Evolutionary conservation across 2,329 filamentous ascomycete species (phyloP).

Genomic region (Penicillium sp.): DNA sequence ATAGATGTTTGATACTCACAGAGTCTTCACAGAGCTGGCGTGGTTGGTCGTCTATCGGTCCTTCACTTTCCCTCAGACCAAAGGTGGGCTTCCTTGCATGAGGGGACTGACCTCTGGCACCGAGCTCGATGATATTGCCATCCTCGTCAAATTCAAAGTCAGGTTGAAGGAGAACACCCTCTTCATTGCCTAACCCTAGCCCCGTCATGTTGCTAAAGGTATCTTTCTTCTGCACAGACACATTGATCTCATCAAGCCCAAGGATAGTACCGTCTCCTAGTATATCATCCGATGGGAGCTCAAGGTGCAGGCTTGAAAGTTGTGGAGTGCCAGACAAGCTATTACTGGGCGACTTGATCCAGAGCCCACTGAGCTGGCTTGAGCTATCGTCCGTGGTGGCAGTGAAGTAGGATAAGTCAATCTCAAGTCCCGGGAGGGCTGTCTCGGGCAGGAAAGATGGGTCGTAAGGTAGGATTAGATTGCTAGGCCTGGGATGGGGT

Average conservation of each 20-base stretch:
- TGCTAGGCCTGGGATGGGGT: constrained; percentile 50
- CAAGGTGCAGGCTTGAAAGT: constrained; percentile 38
- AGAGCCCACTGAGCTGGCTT: constrained; percentile 35
- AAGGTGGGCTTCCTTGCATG: neutral
- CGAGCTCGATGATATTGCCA: constrained; percentile 56
- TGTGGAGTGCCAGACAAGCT: constrained; percentile 30
- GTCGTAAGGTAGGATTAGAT: constrained; percentile 78
- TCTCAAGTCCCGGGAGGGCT: constrained; percentile 58
- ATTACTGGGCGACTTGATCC: constrained; percentile 33
- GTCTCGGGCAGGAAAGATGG: constrained; percentile 72
- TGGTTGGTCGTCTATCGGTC: neutral
- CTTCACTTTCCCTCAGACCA: neutral
- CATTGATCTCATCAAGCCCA: constrained; percentile 41
- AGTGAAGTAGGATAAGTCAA: constrained; percentile 46
- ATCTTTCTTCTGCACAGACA: constrained; percentile 34
- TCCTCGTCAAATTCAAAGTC: constrained; percentile 62
- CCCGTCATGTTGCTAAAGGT: constrained; percentile 17
- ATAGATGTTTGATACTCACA: constrained; percentile 1
- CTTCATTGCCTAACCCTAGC: constrained; percentile 37
- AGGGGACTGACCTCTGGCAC: constrained; percentile 11
- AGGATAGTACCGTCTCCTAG: constrained; percentile 40
- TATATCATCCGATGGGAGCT: constrained; percentile 51
- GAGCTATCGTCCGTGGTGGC: constrained; percentile 32
- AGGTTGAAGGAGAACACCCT: constrained; percentile 50
- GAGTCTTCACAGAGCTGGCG: neutral